Base-by-base conservation (phyloP, 2,329 filamentous ascomycete genomes). In the Claviceps digitariae region DNA sequence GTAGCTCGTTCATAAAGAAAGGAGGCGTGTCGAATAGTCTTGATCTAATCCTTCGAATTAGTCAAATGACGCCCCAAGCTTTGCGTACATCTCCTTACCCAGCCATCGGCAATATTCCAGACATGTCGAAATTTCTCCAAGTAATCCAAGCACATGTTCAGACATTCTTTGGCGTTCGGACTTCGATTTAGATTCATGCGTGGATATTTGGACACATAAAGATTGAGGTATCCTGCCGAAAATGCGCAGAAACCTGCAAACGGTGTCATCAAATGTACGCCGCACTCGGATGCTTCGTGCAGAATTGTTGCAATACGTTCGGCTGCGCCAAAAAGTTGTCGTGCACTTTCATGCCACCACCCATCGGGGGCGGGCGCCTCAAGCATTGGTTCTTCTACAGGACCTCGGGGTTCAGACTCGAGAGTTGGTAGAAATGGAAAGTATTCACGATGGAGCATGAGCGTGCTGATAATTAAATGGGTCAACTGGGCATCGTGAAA, bases 221-320 rank as follows among this genome's bases (percentile, higher is more conserved):
- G 56, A 27, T 29, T 72, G 49, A 73, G 63, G 4, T 69, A 70
- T 1, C 68, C 69, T 0, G 72, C 71, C 0, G 71, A 73, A 40
- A 74, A 74, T 2, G 68, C 67, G 52, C 71, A 74, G n/a, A 74
- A 73, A 0, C 71, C 72, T 0, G 69, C 64, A 52, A 73, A 74
- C 0, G 71, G 72, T 0, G 70, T 72, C 54, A 66, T 62, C 0
- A 73, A 59, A 1, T 66, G 62, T 0, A 67, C 64, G 0, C 66
- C 68, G 4, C 65, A 68, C 9, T 69, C 67, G 0, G 63, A 65
- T 0, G 69, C 63, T 15, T 72, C 69, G n/a, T 64, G 62, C 0
- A 74, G 59, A 0, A 73, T 55, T 1, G 56, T 57, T 0, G 66
- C 62, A 0, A 73, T 66, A 3, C 65, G 60, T n/a, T 66, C 66